Evolutionary conservation across 1,139 yeast genomes (phyloP).

Genomic region (Candida sojae): DNA sequence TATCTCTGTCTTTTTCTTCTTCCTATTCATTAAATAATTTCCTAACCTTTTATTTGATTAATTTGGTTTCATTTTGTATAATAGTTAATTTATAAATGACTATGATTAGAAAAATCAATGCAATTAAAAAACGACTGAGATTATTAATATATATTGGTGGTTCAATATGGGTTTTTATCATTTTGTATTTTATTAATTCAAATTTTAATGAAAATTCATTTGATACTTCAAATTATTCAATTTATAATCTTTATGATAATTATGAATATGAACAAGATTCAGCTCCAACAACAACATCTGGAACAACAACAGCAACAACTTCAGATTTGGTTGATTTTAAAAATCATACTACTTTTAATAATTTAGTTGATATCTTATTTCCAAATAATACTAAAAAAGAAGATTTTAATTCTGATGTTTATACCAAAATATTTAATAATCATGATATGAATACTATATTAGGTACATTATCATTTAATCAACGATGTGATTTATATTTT

Average conservation of each 20-base stretch:
- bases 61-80: too few species aligned
- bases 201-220: neutral
- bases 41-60: too few species aligned
- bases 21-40: too few species aligned
- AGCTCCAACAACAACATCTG: neutral
- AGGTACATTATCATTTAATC: slow-evolving; percentile 19
- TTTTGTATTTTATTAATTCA: neutral
- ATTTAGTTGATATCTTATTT: neutral
- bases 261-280: neutral
- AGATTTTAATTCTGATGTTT: slow-evolving; percentile 20
- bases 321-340: neutral
- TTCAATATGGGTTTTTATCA: neutral
- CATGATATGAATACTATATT: slow-evolving; percentile 25
- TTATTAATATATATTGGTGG: neutral
- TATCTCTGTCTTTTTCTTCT: too few species aligned
- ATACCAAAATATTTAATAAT: slow-evolving; percentile 23
- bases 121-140: neutral
- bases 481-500: slow-evolving; percentile 35
- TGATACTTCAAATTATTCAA: neutral
- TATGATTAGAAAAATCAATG: neutral
- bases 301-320: neutral
- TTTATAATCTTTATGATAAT: slow-evolving; percentile 2
- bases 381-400: neutral
- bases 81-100: too few species aligned
- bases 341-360: neutral